Base-by-base conservation (phyloP, 768 basidiomycete genomes). In the Kwoniella sp. region DNA sequence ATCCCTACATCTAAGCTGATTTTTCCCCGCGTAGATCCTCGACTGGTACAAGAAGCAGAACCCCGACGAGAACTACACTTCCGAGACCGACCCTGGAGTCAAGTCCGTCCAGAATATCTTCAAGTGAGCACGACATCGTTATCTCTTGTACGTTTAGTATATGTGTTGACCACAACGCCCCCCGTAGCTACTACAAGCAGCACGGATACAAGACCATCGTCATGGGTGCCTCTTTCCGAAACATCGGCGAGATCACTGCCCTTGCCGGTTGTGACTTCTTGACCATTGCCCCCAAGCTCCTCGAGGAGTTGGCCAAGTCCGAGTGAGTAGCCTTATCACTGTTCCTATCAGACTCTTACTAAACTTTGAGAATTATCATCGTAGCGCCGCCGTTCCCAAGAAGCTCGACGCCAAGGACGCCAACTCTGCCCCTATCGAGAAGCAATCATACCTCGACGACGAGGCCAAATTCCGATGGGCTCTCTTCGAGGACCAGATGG, bases 161-260 rank as follows among this genome's bases (percentile, higher is more conserved):
- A 49, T 47, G 19, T 26, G 44, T 5, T 17, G 33, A 33, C 33
- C 13, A 13, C 44, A 26, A 22, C 26, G 10, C 22, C 37, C 5
- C 9, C 8, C 63, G 17, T 19, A 79, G 76, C 77, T 80, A 81
- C 81, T 99, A 99, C 87, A 98, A 97, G 86, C 93, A 96, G 80
- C 87, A 98, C 83, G 85, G 86, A 64, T 98, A 99, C 87, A 91
- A 93, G 77, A 99, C 96, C 73, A 97, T 99, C 82, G 95, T 98
- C 81, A 97, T 98, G 96, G 96, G 95, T 79, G 96, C 96, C 64
- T 95, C 92, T 30, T 97, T 99, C 93, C 90, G 96, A 80, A 98
- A 97, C 85, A 81, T 82, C 60, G 90, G 91, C 73, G 96, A 98
- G 84, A 96, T 98, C 83, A 91, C 87, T 81, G 86, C 90, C 2